Base-by-base conservation (phyloP, 306 rosid species). In the Quercus gilva region DNA sequence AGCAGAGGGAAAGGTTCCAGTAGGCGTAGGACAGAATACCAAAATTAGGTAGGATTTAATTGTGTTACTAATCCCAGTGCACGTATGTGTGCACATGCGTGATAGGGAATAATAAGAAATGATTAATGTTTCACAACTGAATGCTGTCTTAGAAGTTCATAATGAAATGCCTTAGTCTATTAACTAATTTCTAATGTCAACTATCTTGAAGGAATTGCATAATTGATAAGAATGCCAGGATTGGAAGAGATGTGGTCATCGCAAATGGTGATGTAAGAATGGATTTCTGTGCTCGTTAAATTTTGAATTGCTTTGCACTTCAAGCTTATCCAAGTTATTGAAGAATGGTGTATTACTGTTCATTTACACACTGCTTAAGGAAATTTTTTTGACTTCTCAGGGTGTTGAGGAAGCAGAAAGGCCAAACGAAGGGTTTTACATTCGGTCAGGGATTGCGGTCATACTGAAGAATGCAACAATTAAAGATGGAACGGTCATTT, bases 191-290 rank as follows among this genome's bases (percentile, higher is more conserved):
- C 23, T 15, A 72, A 4, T 67, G 45, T 5, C 53, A 0, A 18
- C 33, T 5, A 65, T 49, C 52, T 69, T 81, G 70, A 79, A 96
- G 99, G 92, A 93, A 90, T 57, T 96, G 99, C 79, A 96, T 93
- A 74, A 91, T 96, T 59, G 99, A 96, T 94, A 93, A 93, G 93
- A 96, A 96, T 83, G 99, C 98, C 69, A 93, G 79, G 85, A 96
- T 96, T 7, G 99, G 99, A 89, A 96, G 88, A 82, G 83, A 93
- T 45, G 97, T 89, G 79, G 61, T 87, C 6, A 93, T 96, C 49
- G 79, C 86, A 67, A 96, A 96, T 69, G 19, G 79, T 4, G 99
- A 96, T 79, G 98, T 93, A 86, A 88, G 98, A 83, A 20, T 35
- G 53, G 25, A 37, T 74, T 78, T 58, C 33, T 10, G 43, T 0